These are phyloP conservation scores for Ceratocystis ficicola DNA, from an alignment of 2,329 filamentous ascomycete species.

Conservation along the genomic window DNA sequence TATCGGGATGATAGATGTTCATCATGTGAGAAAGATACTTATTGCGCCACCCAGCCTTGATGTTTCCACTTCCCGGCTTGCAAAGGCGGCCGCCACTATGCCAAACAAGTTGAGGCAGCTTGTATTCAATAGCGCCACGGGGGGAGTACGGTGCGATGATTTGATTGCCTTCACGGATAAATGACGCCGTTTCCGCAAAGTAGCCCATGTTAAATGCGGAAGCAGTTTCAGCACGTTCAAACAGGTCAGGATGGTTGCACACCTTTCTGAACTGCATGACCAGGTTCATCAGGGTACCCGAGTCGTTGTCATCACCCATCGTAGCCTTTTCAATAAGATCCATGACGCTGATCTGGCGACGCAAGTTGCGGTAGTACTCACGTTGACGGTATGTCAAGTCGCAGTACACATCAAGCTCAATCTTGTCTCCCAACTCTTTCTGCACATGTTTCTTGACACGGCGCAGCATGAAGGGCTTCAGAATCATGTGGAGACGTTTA, in stretches of 20 bases:
- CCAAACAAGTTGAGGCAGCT: constrained; percentile 70
- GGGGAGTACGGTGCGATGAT: constrained; percentile 79
- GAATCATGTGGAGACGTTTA: constrained; percentile 92
- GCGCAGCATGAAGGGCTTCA: constrained; percentile 98
- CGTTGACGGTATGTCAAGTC: constrained; percentile 92
- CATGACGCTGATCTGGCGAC: constrained; percentile 97
- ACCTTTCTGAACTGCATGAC: constrained; percentile 99
- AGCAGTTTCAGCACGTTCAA: constrained; percentile 83
- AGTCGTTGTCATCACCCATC: constrained; percentile 85
- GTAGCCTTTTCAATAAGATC: constrained; percentile 96
- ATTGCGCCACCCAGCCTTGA: constrained; percentile 63
- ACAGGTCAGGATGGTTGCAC: constrained; percentile 95
- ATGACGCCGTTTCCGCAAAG: constrained; percentile 91
- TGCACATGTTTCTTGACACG: constrained; percentile 99
- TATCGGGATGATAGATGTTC: constrained; percentile 79
- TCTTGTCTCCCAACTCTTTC: constrained; percentile 97
- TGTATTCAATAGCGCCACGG: constrained; percentile 72
- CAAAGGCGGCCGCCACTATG: constrained; percentile 65
- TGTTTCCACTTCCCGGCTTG: constrained; percentile 60
- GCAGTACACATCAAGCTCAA: constrained; percentile 91
- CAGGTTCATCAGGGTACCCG: constrained; percentile 93
- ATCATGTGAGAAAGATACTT: constrained; percentile 69
- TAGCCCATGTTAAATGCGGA: constrained; percentile 74
- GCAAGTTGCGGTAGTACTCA: constrained; percentile 80
- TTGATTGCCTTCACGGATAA: constrained; percentile 73